Percentiles rank a stretch among this genome's conserved stretches.
Conservation (phyloP, 257 asterid genomes). For the Ligustrum vulgare region DNA sequence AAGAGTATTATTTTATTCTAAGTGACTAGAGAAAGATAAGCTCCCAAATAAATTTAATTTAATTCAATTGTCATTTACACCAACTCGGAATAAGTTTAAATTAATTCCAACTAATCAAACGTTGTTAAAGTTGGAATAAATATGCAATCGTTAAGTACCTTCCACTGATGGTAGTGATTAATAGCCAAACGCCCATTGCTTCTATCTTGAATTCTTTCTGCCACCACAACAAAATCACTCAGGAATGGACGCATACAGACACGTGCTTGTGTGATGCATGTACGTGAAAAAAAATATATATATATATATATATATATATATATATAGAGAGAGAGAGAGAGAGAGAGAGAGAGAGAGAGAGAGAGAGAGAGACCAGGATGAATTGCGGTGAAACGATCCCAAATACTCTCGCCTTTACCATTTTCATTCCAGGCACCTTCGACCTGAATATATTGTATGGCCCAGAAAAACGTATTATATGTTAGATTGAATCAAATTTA, state of each 20-base stretch:
- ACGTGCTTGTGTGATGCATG: not conserved
- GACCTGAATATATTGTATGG: not conserved
- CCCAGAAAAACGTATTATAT: no score
- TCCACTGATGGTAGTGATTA: not conserved
- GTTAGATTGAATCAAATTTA: not conserved
- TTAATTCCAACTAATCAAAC: no score
- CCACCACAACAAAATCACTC: not conserved
- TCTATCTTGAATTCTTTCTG: not conserved
- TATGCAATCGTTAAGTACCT: not conserved
- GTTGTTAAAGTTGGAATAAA: no score
- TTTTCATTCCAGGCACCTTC: not conserved
- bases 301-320: no score
- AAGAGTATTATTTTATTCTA: no score
- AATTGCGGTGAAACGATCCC: not conserved
- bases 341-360: not conserved
- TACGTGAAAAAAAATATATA: no score
- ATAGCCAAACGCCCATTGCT: not conserved
- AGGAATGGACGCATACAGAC: not conserved
- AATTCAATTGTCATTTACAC: no score
- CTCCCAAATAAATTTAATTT: no score
- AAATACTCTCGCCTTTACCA: not conserved
- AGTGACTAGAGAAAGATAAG: no score
- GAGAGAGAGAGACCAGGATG: not conserved
- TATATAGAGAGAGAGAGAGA: not conserved
- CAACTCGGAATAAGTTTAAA: no score